These are phyloP conservation scores for Scedosporium dehoogii DNA, from an alignment of 2,329 filamentous ascomycete species.

Conservation along the genomic window DNA sequence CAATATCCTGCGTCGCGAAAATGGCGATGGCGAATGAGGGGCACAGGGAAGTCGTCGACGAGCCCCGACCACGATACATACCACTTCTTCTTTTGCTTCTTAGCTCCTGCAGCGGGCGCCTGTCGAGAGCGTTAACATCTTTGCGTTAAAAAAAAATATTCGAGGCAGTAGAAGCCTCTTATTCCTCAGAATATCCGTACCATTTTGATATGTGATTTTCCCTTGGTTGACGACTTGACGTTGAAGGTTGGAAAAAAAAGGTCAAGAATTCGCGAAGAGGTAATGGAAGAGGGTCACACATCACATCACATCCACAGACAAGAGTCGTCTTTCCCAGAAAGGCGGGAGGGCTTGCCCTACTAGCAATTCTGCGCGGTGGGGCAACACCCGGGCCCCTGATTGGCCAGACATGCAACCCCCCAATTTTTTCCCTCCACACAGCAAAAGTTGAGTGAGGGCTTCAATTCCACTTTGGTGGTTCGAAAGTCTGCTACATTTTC, in stretches of 20 bases:
- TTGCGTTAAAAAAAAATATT: constrained; percentile 3
- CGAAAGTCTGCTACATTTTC: constrained; percentile 3
- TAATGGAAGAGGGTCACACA: constrained; percentile 1
- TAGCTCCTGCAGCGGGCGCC: constrained; percentile 36
- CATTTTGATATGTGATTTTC: constrained; percentile 29
- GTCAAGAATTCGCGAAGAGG: constrained; percentile 9
- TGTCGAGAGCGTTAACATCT: constrained; percentile 16
- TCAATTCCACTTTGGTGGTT: constrained; percentile 3
- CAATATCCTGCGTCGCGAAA: constrained; percentile 4
- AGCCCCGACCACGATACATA: constrained; percentile 10
- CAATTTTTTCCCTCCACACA: constrained; percentile 20
- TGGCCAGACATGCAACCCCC: constrained; percentile 24
- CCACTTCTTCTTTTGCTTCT: constrained; percentile 45
- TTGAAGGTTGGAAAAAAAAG: constrained; percentile 11
- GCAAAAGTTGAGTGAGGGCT: constrained; percentile 7
- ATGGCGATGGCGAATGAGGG: neutral
- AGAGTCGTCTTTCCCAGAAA: neutral
- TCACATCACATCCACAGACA: constrained; percentile 1
- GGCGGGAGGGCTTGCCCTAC: constrained; percentile 29
- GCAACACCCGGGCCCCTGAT: constrained; percentile 23
- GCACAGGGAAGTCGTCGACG: neutral
- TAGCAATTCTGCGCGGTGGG: constrained; percentile 22
- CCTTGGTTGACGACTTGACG: constrained; percentile 24
- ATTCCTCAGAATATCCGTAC: constrained; percentile 17
- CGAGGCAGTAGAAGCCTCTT: neutral